Evolutionary conservation across 768 basidiomycete species (phyloP).

Genomic region (Gelatoporia subvermispora): DNA sequence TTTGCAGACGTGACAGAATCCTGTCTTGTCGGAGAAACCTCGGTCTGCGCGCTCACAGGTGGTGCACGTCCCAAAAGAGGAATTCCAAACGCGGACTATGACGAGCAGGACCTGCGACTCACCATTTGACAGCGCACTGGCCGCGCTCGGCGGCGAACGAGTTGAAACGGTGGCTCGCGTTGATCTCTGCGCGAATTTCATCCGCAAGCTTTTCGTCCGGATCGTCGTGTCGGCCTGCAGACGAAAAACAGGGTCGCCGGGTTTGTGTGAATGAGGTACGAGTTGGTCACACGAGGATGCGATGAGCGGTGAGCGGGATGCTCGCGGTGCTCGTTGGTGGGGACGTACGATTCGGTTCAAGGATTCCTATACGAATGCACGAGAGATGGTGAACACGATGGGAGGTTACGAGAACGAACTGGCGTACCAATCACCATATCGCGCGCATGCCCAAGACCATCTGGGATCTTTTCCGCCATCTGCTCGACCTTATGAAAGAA

Average conservation of each 20-base stretch:
- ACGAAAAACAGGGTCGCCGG: not conserved
- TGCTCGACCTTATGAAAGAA: conserved; percentile 7
- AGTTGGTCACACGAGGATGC: no score
- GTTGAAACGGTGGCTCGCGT: conserved; percentile 72
- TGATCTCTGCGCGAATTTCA: conserved; percentile 68
- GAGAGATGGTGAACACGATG: not conserved
- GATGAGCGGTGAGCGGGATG: no score
- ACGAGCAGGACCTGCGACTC: conserved; percentile 11
- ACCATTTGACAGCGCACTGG: conserved; percentile 83
- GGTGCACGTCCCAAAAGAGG: no score
- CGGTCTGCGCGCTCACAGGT: no score
- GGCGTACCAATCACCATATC: conserved; percentile 32
- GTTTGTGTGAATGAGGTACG: not conserved
- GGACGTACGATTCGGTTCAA: conserved; percentile 30
- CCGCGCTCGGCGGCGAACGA: conserved; percentile 75
- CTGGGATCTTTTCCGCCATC: conserved; percentile 23
- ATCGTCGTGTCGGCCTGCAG: conserved; percentile 61
- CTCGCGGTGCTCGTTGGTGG: no score
- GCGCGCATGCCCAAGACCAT: conserved; percentile 31
- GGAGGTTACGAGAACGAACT: not conserved
- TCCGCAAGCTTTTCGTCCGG: conserved; percentile 71
- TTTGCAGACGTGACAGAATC: no score
- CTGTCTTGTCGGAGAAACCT: no score
- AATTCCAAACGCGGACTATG: no score
- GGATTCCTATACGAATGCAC: conserved; percentile 22